Conservation (phyloP, 2,329 filamentous ascomycete genomes). For the Cadophora luteo-olivacea region DNA sequence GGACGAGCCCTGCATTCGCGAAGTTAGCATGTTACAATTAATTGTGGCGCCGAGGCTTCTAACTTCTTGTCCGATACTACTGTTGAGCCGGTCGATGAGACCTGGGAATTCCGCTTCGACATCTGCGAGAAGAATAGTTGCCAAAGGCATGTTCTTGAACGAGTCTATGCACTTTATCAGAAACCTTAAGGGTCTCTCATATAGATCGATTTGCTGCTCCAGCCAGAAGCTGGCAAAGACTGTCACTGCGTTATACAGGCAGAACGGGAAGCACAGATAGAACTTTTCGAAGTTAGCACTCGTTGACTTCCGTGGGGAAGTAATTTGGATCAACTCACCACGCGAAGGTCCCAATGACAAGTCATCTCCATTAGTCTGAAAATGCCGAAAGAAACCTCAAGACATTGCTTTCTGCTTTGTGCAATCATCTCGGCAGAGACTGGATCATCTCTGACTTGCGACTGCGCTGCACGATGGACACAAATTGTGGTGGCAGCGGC, state of each 20-base stretch:
- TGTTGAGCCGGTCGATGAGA: slow-evolving; percentile 10
- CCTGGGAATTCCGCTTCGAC: slow-evolving; percentile 21
- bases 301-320: background rate
- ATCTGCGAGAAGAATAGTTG: slow-evolving; percentile 21
- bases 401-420: slow-evolving; percentile 22
- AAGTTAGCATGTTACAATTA: background rate
- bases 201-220: slow-evolving; percentile 3
- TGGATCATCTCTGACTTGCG: slow-evolving; percentile 7
- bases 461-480: slow-evolving; percentile 23
- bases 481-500: slow-evolving; percentile 22
- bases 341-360: slow-evolving; percentile 21
- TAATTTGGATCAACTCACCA: slow-evolving; percentile 10
- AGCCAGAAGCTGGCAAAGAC: slow-evolving; percentile 22
- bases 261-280: slow-evolving; percentile 19
- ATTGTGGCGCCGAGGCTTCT: background rate
- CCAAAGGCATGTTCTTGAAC: slow-evolving; percentile 20
- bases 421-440: slow-evolving; percentile 12
- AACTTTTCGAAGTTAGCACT: background rate
- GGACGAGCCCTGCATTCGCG: slow-evolving; percentile 1
- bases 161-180: slow-evolving; percentile 18
- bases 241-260: slow-evolving; percentile 15
- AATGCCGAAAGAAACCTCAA: slow-evolving; percentile 21
- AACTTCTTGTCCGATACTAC: background rate
- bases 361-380: slow-evolving; percentile 23
- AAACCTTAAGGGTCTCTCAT: slow-evolving; percentile 19